Base-by-base conservation (phyloP, 148 eudicot genomes). In the Cornus florida region DNA sequence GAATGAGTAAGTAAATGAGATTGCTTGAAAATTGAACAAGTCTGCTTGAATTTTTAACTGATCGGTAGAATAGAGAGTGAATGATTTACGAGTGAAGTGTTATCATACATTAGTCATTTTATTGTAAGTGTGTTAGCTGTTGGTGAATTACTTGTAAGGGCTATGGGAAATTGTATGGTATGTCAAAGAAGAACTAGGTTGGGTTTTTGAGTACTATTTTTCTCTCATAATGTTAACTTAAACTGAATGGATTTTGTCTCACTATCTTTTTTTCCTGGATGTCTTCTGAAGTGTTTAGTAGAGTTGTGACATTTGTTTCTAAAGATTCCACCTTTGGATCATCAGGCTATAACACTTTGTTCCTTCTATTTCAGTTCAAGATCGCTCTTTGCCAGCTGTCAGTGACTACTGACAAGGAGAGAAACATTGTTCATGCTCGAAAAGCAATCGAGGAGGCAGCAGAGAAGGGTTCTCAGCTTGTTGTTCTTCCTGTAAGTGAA, bases 311-410 rank as follows among this genome's bases (percentile, higher is more conserved):
- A 10, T 66, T 28, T n/a, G 23, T 13, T 71, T 41, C 1, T 39
- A 48, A n/a, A 9, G 50, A 4, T 11, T 8, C 48, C 67, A 9
- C 38, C 56, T 53, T 2, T 28, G 73, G n/a, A 22, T 10, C 23
- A 28, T 24, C 6, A 24, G 22, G 16, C 17, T 20, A 39, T 6
- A 6, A 31, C 5, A 17, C 7, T 31, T 13, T 77, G 17, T 70
- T 35, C 66, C 41, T 38, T 72, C 20, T 13, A 17, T 80, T 80
- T 70, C 88, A 95, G 97, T 95, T 90, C 78, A 95, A 91, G 78
- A 91, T 95, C 81, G 97, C 87, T 53, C 89, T 95, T 62, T 95
- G 97, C 85, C 97, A 95, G 80, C 91, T 95, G 77, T 82, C 87
- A n/a, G 97, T 93, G 84, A 95, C 99, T 22, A 87, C 92, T 3